Evolutionary conservation across 176 grass and related monocot species (phyloP).

Genomic region (Zizania latifolia): DNA sequence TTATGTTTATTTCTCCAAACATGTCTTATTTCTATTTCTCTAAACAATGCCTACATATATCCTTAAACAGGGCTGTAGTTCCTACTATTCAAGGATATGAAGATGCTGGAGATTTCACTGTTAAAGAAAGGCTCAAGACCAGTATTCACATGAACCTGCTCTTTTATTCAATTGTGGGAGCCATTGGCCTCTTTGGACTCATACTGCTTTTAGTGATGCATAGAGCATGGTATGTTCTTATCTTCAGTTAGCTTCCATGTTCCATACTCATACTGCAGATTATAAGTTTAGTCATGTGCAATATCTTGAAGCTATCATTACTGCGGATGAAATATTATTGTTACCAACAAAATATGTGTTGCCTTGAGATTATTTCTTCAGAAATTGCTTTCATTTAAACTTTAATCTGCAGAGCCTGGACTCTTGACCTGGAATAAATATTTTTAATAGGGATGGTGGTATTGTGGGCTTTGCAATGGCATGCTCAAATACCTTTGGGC

Average conservation of each 20-base stretch:
- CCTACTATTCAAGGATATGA: constrained; percentile 97
- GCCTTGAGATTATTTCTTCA: neutral
- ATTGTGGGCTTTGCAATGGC: constrained; percentile 98
- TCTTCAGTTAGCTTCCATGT: constrained; percentile 32
- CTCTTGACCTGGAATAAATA: constrained; percentile 22
- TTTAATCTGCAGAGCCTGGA: neutral
- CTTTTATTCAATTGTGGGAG: constrained; percentile 93
- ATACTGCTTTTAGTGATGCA: constrained; percentile 91
- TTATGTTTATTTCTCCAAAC: neutral
- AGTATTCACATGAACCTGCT: constrained; percentile 91
- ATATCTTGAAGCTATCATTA: neutral
- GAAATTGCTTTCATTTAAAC: neutral
- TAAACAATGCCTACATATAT: constrained; percentile 49
- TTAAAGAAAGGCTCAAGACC: constrained; percentile 95
- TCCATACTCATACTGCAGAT: neutral
- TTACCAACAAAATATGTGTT: neutral
- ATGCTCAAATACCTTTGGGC: constrained; percentile 98
- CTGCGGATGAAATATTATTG: neutral
- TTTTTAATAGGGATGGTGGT: constrained; percentile 59
- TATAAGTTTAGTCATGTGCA: constrained; percentile 1
- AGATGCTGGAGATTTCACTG: constrained; percentile 95
- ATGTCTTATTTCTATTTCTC: neutral
- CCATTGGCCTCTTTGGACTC: constrained; percentile 88
- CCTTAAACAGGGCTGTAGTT: constrained; percentile 91
- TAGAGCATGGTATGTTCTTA: constrained; percentile 57